Conservation (phyloP, 768 basidiomycete species). For the Suillus occidentalis region DNA sequence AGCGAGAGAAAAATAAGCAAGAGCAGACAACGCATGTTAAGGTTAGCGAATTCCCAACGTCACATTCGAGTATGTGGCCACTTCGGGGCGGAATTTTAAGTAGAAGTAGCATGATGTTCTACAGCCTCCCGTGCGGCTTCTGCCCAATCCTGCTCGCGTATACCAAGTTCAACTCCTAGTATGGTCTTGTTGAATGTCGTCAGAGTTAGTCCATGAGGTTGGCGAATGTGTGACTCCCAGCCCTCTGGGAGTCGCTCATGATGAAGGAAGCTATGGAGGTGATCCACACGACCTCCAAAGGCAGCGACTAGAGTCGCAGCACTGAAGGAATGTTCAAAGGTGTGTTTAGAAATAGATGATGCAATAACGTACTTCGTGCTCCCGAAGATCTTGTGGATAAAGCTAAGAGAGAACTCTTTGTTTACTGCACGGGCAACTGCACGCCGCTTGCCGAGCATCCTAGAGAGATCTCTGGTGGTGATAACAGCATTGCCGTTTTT, state of each 20-base stretch:
- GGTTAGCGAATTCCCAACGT: neutral
- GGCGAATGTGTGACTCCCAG: constrained; percentile 64
- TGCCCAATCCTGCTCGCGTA: constrained; percentile 1
- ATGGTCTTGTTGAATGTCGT: constrained; percentile 46
- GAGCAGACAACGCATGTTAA: neutral
- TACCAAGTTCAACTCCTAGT: neutral
- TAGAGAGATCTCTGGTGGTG: constrained; percentile 60
- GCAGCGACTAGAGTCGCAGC: constrained; percentile 66
- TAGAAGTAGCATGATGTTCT: neutral
- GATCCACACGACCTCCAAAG: constrained; percentile 63
- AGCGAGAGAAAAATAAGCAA: neutral
- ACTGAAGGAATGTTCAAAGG: constrained; percentile 33
- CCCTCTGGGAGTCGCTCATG: constrained; percentile 72
- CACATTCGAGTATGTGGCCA: neutral
- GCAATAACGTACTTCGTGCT: constrained; percentile 57
- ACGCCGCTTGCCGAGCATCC: constrained; percentile 59
- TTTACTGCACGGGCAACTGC: constrained; percentile 56
- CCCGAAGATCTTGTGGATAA: constrained; percentile 64
- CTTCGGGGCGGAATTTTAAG: too few species aligned
- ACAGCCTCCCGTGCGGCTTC: neutral
- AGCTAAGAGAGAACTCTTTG: constrained; percentile 51
- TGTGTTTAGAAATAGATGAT: neutral
- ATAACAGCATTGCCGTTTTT: constrained; percentile 45
- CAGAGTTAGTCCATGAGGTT: constrained; percentile 61
- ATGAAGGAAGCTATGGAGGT: constrained; percentile 52